These are phyloP conservation scores for Epicoccum sorghinum DNA, from an alignment of 2,329 filamentous ascomycete species.

Conservation along the genomic window DNA sequence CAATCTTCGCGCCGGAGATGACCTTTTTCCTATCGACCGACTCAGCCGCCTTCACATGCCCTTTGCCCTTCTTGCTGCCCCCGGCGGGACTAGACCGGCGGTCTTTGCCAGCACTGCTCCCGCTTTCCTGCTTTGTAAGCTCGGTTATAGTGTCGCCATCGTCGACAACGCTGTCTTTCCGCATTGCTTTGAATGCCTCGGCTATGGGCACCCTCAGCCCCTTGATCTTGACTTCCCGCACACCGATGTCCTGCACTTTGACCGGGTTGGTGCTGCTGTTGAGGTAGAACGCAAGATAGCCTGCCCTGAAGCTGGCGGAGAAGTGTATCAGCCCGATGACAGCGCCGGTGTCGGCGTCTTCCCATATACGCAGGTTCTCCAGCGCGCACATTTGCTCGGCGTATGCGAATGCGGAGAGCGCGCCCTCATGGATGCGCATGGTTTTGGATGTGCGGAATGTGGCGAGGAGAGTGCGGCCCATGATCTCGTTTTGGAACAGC, in stretches of 20 bases:
- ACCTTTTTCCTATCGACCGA: constrained; percentile 44
- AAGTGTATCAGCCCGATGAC: constrained; percentile 55
- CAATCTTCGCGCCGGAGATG: constrained; percentile 51
- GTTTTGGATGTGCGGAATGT: constrained; percentile 53
- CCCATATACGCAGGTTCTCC: constrained; percentile 55
- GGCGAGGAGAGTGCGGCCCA: constrained; percentile 52
- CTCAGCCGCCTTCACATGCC: constrained; percentile 9
- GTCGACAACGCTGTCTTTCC: constrained; percentile 31
- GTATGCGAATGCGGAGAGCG: constrained; percentile 50
- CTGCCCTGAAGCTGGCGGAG: constrained; percentile 50
- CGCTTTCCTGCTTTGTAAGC: constrained; percentile 5
- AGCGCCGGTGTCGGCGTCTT: constrained; percentile 51
- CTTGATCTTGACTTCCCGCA: constrained; percentile 50
- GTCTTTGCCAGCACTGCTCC: not conserved
- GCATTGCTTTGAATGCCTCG: constrained; percentile 16
- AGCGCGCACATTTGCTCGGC: constrained; percentile 57
- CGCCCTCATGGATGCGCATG: constrained; percentile 52
- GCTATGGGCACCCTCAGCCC: constrained; percentile 48
- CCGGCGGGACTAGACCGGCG: not conserved
- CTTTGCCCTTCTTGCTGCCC: constrained; percentile 8
- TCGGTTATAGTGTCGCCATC: not conserved
- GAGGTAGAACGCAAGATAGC: constrained; percentile 54
- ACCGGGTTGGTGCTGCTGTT: constrained; percentile 49
- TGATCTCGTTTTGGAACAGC: constrained; percentile 55
- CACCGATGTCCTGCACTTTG: constrained; percentile 50